Evolutionary conservation across 768 basidiomycete genomes (phyloP).

Genomic region (Plicaturopsis crispa): DNA sequence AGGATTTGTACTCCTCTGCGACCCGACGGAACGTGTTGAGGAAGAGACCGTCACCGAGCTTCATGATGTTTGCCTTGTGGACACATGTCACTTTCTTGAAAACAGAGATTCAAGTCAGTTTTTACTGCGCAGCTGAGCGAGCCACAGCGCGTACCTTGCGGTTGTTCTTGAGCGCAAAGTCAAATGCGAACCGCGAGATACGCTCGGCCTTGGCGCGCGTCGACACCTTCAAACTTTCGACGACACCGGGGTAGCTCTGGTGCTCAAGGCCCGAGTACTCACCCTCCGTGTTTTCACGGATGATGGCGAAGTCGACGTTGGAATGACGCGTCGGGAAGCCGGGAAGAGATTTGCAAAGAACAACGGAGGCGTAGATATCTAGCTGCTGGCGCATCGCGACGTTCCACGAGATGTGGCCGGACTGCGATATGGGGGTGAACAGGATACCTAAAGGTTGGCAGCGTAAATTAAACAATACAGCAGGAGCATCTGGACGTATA

Average conservation of each 20-base stretch:
- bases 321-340: slow-evolving; percentile 94
- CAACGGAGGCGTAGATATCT: slow-evolving; percentile 98
- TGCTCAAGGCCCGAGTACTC: slow-evolving; percentile 99
- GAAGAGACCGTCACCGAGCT: slow-evolving; percentile 98
- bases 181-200: slow-evolving; percentile 95
- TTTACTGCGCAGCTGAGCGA: no score
- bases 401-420: slow-evolving; percentile 98
- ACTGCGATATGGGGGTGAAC: slow-evolving; percentile 95
- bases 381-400: slow-evolving; percentile 99
- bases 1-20: slow-evolving; percentile 92
- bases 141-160: slow-evolving; percentile 61
- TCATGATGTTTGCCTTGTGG: slow-evolving; percentile 99
- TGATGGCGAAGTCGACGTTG: slow-evolving; percentile 98
- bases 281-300: slow-evolving; percentile 99
- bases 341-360: slow-evolving; percentile 95
- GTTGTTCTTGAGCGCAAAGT: slow-evolving; percentile 97
- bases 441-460: slow-evolving; percentile 67
- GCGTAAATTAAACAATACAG: no score
- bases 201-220: slow-evolving; percentile 94
- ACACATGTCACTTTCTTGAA: slow-evolving; percentile 96
- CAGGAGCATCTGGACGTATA: neutral
- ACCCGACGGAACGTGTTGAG: slow-evolving; percentile 95
- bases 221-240: slow-evolving; percentile 96
- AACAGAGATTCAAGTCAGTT: no score
- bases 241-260: slow-evolving; percentile 96